Percentiles rank a stretch among this genome's conserved stretches.
These are phyloP conservation scores for Mortierella sp. DNA, from an alignment of 371 early-diverging fungal species.

Conservation along the genomic window DNA sequence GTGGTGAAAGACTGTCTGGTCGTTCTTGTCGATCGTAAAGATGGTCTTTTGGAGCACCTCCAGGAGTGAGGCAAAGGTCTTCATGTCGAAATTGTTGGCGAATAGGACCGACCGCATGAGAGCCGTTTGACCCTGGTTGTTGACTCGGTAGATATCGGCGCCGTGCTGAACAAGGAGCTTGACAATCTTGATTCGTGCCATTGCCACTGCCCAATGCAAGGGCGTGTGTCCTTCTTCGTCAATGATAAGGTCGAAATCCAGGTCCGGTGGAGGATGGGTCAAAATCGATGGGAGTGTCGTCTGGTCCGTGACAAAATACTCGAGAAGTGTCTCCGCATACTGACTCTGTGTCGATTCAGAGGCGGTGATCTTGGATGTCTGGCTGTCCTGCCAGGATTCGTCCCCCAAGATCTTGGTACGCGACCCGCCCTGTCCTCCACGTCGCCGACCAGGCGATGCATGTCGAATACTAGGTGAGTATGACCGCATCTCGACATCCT, in stretches of 20 bases:
- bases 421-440: conserved; percentile 10
- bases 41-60: conserved; percentile 83
- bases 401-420: neutral
- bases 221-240: conserved; percentile 96
- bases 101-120: conserved; percentile 91
- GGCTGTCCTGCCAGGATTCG: conserved; percentile 26
- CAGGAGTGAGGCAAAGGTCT: conserved; percentile 84
- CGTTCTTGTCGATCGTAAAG: conserved; percentile 81
- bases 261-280: conserved; percentile 62
- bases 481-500: conserved; percentile 39
- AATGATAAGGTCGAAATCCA: conserved; percentile 88
- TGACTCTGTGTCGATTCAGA: conserved; percentile 27
- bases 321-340: conserved; percentile 61
- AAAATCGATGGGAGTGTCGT: conserved; percentile 66
- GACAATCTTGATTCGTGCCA: conserved; percentile 85
- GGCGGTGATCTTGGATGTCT: neutral
- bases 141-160: conserved; percentile 80
- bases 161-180: conserved; percentile 80
- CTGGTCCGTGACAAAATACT: conserved; percentile 73
- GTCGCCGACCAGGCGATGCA: conserved; percentile 20
- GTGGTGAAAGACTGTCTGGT: conserved; percentile 95
- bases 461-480: conserved; percentile 28
- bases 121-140: conserved; percentile 91
- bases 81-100: conserved; percentile 89
- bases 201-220: conserved; percentile 96